Evolutionary conservation across 2,329 filamentous ascomycete genomes (phyloP).

Genomic region (Alternaria alternata): DNA sequence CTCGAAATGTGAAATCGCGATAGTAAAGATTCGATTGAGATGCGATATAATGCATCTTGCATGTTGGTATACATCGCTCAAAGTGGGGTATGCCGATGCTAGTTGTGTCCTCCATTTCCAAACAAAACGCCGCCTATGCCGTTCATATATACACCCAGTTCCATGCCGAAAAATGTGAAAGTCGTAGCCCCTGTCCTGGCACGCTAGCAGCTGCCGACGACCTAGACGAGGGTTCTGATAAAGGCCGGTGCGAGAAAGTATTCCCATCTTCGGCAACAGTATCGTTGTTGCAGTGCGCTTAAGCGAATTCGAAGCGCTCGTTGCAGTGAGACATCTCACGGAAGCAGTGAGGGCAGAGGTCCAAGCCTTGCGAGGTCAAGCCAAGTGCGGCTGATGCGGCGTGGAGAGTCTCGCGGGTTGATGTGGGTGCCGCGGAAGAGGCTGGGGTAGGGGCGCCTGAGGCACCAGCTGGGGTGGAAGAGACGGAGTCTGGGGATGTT

Average conservation of each 20-base stretch:
- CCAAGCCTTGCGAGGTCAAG: slow-evolving; percentile 29
- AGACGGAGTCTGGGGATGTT: slow-evolving; percentile 26
- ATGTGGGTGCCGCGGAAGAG: slow-evolving; percentile 19
- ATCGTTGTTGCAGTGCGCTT: not conserved
- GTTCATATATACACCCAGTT: not conserved
- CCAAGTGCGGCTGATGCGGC: slow-evolving; percentile 29
- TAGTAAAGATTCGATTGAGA: slow-evolving; percentile 4
- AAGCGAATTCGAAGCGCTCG: slow-evolving; percentile 37
- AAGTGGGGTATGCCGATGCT: slow-evolving; percentile 13
- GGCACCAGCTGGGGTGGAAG: slow-evolving; percentile 34
- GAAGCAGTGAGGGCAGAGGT: slow-evolving; percentile 40
- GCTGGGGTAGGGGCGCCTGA: slow-evolving; percentile 33
- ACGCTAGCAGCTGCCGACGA: not conserved
- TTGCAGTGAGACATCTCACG: slow-evolving; percentile 38
- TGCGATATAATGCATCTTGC: not conserved
- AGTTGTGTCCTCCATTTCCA: not conserved
- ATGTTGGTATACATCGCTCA: not conserved
- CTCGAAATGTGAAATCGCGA: not conserved
- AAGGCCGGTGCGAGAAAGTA: not conserved
- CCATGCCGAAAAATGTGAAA: slow-evolving; percentile 1
- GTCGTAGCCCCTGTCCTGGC: not conserved
- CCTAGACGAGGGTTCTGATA: not conserved
- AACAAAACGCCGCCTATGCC: slow-evolving; percentile 7
- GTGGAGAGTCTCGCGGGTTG: slow-evolving; percentile 33
- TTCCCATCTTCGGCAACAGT: not conserved